Evolutionary conservation across 352 stramenopile species (phyloP), one percentile per base, ranked within the genome.

Genomic region (Phytophthora meadii): DNA sequence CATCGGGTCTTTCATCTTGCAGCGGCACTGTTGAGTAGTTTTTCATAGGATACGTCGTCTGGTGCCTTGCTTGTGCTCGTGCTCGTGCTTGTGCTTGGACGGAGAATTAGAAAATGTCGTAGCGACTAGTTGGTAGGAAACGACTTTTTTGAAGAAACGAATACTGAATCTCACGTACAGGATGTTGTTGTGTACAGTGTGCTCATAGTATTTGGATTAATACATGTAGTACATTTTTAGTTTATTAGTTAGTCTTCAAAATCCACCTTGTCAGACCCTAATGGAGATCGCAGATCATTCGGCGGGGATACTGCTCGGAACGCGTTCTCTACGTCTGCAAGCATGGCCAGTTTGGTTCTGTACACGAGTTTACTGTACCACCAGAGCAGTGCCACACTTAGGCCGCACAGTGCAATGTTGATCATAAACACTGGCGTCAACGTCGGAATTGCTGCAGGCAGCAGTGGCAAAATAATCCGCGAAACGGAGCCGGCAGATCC

Each of bases 361-460:
- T 74, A 73, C 14, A 94, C 82, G 9, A 92, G 19, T 8, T 74
- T 73, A n/a, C 65, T 82, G 71, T 92, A 94, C 84, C 84, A 93
- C 60, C 61, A 82, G 22, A 94, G 68, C 50, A 81, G 65, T 14
- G 22, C 73, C 37, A 89, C 76, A 30, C 87, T 92, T 17, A 90
- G 54, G 17, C 39, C 67, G 47, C 80, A 89, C 3, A 94, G 62
- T 39, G 54, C 24, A 27, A 92, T 85, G 61, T 91, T 89, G 68
- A 93, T 83, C 75, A 72, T 82, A 49, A 94, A 94, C 6, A 94
- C 81, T 2, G 87, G 81, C 24, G 82, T 88, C 42, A 94, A 62
- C 42, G 77, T 82, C 11, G 79, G 68, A 34, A 92, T 83, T 11
- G 84, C 81, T 8, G 81, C 81, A n/a, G 84, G 84, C 32, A 94